A percentile compares a stretch with the other conserved stretches of the same genome.
Conservation (phyloP, 2,329 filamentous ascomycete genomes). For the Magnaporthiopsis poae region DNA sequence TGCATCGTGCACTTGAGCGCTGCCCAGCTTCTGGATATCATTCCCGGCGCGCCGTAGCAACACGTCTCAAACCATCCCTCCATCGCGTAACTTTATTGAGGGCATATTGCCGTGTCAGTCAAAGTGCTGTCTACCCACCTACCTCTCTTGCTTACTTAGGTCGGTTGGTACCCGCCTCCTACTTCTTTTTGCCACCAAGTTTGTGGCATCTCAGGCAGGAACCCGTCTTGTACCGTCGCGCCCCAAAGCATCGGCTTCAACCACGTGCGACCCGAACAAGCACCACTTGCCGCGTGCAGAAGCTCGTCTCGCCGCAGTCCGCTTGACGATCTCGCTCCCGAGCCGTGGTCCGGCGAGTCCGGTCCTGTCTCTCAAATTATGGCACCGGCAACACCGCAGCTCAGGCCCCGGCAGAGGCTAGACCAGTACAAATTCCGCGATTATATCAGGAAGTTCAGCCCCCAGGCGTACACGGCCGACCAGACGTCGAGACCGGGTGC, state of each 20-base stretch:
- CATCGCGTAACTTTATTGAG: neutral
- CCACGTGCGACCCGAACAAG: neutral
- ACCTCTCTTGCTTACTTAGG: no score
- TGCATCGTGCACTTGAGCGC: no score
- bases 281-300: neutral
- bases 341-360: neutral
- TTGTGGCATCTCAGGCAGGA: neutral
- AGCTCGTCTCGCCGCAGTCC: neutral
- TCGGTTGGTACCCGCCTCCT: no score
- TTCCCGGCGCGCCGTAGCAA: neutral
- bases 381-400: constrained; percentile 22
- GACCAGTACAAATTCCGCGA: constrained; percentile 59
- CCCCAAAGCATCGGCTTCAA: neutral
- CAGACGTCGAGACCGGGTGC: constrained; percentile 3
- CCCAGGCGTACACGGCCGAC: constrained; percentile 48
- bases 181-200: neutral
- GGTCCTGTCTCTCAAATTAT: constrained; percentile 7
- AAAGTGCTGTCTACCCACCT: neutral
- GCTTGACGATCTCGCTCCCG: neutral
- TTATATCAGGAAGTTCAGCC: constrained; percentile 59
- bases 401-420: constrained; percentile 43
- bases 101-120: neutral
- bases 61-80: neutral
- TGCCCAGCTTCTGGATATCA: neutral
- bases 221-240: neutral